Percentiles rank a stretch among this genome's conserved stretches.
These are phyloP conservation scores for Homolaphlyctis polyrhiza DNA, from an alignment of 371 early-diverging fungal species.

Conservation along the genomic window DNA sequence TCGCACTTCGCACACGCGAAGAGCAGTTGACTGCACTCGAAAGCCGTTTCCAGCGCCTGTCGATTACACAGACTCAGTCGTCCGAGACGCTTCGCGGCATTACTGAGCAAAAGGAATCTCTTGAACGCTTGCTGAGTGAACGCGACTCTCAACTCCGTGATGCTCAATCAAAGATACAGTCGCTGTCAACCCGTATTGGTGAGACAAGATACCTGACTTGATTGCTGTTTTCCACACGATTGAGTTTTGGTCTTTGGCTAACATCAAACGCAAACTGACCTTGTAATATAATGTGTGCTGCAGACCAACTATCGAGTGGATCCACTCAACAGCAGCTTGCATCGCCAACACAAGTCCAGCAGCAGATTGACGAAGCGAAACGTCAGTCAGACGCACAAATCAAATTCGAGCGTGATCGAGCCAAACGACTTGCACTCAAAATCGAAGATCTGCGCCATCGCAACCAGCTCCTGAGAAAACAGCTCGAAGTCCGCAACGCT, in stretches of 20 bases:
- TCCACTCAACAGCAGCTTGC: too few relatives aligned
- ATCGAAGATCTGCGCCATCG: constrained; percentile 8
- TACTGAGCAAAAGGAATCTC: not conserved
- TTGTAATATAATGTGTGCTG: not conserved
- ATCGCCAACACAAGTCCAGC: too few relatives aligned
- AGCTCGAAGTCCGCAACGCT: not conserved
- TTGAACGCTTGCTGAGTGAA: not conserved
- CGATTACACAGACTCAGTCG: not conserved
- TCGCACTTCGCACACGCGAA: not conserved
- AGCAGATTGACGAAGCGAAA: not conserved
- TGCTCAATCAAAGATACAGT: not conserved
- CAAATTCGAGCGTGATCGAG: constrained; percentile 14
- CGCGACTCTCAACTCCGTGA: not conserved
- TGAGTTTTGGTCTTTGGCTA: too few relatives aligned
- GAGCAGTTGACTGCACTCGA: not conserved
- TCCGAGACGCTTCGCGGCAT: not conserved
- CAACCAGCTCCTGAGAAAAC: constrained; percentile 6
- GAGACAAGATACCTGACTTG: too few relatives aligned
- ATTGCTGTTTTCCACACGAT: too few relatives aligned
- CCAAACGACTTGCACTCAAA: constrained; percentile 11
- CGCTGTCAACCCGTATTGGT: not conserved
- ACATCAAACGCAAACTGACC: not conserved
- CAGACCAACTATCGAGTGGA: too few relatives aligned
- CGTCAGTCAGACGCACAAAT: constrained; percentile 8
- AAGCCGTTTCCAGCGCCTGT: not conserved